phyloP scores from a whole-genome alignment of 257 asterid genomes.

The Solanum paucissectum region DNA sequence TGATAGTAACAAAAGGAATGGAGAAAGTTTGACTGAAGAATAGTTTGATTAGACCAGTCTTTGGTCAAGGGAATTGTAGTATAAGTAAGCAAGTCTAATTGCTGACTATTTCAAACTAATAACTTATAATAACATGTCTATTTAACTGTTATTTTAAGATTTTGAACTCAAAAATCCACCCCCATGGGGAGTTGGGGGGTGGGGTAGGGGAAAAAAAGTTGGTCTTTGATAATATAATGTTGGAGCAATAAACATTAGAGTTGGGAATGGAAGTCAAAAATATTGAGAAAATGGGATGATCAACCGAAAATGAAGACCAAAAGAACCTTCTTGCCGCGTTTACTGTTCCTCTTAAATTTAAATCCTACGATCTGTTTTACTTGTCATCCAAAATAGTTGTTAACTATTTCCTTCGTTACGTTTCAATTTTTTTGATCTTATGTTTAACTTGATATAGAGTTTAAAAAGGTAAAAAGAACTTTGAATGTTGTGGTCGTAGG shows the following conservation, averaged over 20 bases:
- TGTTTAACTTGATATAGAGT: too few relatives aligned
- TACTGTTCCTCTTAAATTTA: neutral
- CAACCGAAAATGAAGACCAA: neutral
- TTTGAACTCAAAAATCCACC: neutral
- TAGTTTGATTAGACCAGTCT: constrained; percentile 28
- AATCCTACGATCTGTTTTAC: neutral
- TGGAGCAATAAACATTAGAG: neutral
- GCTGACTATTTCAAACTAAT: constrained; percentile 28
- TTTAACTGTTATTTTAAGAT: neutral
- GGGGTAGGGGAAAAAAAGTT: neutral
- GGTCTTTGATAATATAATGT: neutral
- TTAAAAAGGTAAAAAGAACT: neutral
- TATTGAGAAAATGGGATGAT: neutral
- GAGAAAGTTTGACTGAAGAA: constrained; percentile 19
- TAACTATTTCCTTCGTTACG: too few relatives aligned
- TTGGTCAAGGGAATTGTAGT: constrained; percentile 26
- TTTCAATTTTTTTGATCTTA: too few relatives aligned
- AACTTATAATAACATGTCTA: neutral
- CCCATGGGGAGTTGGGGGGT: neutral
- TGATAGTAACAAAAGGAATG: neutral
- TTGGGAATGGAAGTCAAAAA: neutral
- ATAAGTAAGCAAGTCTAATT: constrained; percentile 2
- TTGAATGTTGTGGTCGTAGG: neutral
- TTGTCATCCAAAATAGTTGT: neutral
- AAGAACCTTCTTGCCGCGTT: constrained; percentile 9